phyloP scores from a whole-genome alignment of 176 grass and related monocot genomes.

The Cenchrus purpureus region DNA sequence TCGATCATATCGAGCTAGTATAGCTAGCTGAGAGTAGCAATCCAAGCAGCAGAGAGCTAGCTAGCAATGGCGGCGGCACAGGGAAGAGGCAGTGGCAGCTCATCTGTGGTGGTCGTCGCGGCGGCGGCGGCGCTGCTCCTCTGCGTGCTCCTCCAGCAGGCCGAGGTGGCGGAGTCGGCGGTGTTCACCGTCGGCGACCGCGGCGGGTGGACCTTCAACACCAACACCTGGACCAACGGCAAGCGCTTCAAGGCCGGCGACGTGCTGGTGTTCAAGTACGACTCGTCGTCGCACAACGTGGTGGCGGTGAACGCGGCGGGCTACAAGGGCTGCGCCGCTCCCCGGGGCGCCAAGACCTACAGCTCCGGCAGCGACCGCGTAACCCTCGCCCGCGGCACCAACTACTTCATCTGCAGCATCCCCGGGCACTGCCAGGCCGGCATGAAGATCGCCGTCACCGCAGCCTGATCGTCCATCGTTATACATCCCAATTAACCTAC shows the following conservation, averaged over 20 bases:
- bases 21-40: background rate
- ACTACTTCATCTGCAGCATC: constrained; percentile 63
- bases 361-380: constrained; percentile 55
- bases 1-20: too few relatives aligned
- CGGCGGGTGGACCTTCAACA: constrained; percentile 55
- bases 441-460: constrained; percentile 62
- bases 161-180: constrained; percentile 39
- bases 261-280: constrained; percentile 50
- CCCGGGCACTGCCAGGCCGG: constrained; percentile 58
- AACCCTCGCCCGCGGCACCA: constrained; percentile 53
- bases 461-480: background rate
- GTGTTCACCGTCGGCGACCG: constrained; percentile 69
- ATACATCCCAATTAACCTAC: too few relatives aligned
- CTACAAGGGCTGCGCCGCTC: constrained; percentile 46
- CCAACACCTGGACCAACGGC: constrained; percentile 53
- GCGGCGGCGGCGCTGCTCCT: constrained; percentile 44
- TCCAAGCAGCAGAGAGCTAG: background rate
- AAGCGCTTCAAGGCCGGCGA: constrained; percentile 77
- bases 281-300: constrained; percentile 45
- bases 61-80: background rate
- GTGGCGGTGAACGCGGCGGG: constrained; percentile 46
- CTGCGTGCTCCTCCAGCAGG: constrained; percentile 47
- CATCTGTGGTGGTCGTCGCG: background rate
- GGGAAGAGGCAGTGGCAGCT: constrained; percentile 53
- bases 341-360: constrained; percentile 27